These are phyloP conservation scores for Pythium rhizo-oryzae DNA, from an alignment of 352 stramenopile species.

Conservation along the genomic window DNA sequence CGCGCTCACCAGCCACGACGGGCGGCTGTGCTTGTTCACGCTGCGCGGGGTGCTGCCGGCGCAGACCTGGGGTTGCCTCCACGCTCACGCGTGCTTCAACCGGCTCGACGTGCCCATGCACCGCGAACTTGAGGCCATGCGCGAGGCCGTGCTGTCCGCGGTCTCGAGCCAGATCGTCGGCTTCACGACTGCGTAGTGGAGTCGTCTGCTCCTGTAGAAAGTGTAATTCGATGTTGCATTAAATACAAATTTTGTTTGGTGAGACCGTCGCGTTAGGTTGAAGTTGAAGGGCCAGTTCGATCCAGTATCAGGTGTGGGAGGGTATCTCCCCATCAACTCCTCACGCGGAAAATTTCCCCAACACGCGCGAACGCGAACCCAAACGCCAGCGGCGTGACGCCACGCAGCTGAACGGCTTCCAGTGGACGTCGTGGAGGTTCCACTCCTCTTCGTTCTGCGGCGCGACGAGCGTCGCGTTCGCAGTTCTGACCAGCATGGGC, in stretches of 20 bases:
- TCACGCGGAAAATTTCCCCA: neutral
- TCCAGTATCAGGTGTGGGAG: neutral
- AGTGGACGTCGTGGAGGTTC: too few species aligned
- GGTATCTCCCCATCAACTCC: neutral
- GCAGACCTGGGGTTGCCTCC: conserved; percentile 8
- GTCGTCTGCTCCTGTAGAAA: too few species aligned
- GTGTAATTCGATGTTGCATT: too few species aligned
- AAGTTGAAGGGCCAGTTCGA: conserved; percentile 3
- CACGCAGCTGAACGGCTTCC: too few species aligned
- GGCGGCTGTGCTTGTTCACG: conserved; percentile 29
- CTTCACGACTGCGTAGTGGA: conserved; percentile 17
- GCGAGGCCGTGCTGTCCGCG: neutral
- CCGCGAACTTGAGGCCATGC: neutral
- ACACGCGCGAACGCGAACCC: neutral
- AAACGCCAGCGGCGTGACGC: too few species aligned
- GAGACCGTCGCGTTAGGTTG: neutral
- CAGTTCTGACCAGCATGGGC: neutral
- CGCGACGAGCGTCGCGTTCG: too few species aligned
- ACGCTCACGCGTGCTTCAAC: conserved; percentile 45
- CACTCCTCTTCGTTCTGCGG: too few species aligned
- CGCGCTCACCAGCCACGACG: conserved; percentile 32
- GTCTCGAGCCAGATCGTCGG: conserved; percentile 8
- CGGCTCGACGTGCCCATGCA: conserved; percentile 89
- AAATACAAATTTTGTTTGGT: neutral
- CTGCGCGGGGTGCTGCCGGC: conserved; percentile 1